Percentiles rank a stretch among this genome's conserved stretches.
phyloP scores from a whole-genome alignment of 2,329 filamentous ascomycete species.

The Penicillium brevicompactum region DNA sequence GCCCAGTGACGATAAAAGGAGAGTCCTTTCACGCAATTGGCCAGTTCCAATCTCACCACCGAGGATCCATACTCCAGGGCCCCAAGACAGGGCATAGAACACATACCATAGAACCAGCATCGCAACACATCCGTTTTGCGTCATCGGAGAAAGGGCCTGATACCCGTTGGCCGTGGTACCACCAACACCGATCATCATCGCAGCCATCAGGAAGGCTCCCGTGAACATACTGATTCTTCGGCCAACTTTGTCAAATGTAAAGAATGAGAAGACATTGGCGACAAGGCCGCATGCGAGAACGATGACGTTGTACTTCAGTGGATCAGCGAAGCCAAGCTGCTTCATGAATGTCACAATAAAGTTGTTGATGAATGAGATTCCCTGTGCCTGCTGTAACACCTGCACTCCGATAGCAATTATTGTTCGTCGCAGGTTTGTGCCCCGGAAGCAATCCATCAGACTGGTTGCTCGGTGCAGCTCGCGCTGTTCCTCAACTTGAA shows the following conservation, averaged over 20 bases:
- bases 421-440: constrained; percentile 8
- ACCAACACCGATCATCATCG: constrained; percentile 7
- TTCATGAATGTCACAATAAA: constrained; percentile 17
- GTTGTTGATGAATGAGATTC: constrained; percentile 17
- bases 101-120: constrained; percentile 19
- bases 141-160: constrained; percentile 6
- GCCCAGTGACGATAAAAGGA: constrained; percentile 29
- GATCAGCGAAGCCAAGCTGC: constrained; percentile 12
- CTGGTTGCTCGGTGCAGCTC: constrained; percentile 6
- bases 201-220: constrained; percentile 7
- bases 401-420: constrained; percentile 13
- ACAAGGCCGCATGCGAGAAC: constrained; percentile 8
- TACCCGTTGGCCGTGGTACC: constrained; percentile 6
- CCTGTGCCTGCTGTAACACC: constrained; percentile 19
- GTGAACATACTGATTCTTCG: constrained; percentile 8
- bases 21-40: constrained; percentile 32
- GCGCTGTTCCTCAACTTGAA: constrained; percentile 4
- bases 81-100: constrained; percentile 19
- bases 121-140: constrained; percentile 14
- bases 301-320: constrained; percentile 6
- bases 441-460: constrained; percentile 11
- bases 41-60: constrained; percentile 31
- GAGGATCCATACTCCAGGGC: constrained; percentile 28
- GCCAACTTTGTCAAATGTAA: constrained; percentile 10
- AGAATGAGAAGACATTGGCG: constrained; percentile 13